Evolutionary conservation across 352 stramenopile species (phyloP).

Genomic region (Elongisporangium anandrum): DNA sequence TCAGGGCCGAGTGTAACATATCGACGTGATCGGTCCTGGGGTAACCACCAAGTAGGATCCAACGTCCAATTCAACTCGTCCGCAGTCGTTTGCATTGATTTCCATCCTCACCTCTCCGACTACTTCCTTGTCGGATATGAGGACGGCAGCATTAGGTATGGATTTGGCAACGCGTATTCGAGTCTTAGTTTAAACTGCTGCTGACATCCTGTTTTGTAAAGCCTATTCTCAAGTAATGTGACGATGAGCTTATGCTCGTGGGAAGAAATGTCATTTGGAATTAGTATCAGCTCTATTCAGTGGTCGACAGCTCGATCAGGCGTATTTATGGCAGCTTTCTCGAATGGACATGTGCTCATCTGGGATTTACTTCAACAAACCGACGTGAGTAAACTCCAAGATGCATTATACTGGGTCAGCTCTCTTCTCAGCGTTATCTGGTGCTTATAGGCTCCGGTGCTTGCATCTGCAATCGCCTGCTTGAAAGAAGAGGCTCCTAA

Average conservation of each 20-base stretch:
- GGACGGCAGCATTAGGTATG: conserved; percentile 47
- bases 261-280: conserved; percentile 41
- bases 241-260: conserved; percentile 36
- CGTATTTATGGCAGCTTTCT: conserved; percentile 57
- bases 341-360: conserved; percentile 32
- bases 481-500: conserved; percentile 6
- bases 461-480: not conserved
- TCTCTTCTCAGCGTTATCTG: not conserved
- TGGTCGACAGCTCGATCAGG: conserved; percentile 51
- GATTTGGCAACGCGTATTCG: not conserved
- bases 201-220: conserved; percentile 10
- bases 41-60: not conserved
- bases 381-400: conserved; percentile 20
- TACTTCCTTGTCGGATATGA: conserved; percentile 70
- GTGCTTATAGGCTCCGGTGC: too few species aligned
- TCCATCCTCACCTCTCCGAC: conserved; percentile 34
- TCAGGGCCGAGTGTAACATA: conserved; percentile 4
- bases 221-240: conserved; percentile 40
- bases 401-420: not conserved
- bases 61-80: not conserved
- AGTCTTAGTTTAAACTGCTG: not conserved
- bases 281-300: conserved; percentile 30
- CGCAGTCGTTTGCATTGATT: conserved; percentile 37
- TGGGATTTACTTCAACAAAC: conserved; percentile 53
- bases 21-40: not conserved